Evolutionary conservation across 2,329 filamentous ascomycete genomes (phyloP).

Genomic region (Drechslera avenae): DNA sequence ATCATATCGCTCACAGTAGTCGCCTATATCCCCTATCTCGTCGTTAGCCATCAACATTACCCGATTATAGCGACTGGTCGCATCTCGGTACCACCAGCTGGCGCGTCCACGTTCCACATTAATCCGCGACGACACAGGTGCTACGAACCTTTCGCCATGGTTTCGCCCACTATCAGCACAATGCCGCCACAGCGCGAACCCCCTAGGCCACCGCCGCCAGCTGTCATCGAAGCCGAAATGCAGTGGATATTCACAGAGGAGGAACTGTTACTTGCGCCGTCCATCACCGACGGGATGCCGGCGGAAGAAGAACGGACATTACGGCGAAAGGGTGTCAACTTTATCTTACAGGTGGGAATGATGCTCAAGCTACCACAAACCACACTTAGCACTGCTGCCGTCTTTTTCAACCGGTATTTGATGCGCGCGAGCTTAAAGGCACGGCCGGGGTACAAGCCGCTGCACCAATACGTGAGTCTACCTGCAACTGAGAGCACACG

Average conservation of each 20-base stretch:
- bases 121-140: not conserved
- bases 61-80: not conserved
- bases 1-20: not conserved
- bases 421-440: slow-evolving; percentile 86
- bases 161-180: slow-evolving; percentile 31
- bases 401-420: slow-evolving; percentile 95
- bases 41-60: not conserved
- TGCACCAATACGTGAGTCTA: slow-evolving; percentile 75
- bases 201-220: slow-evolving; percentile 47
- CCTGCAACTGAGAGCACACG: not conserved
- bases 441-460: slow-evolving; percentile 67
- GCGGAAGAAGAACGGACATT: slow-evolving; percentile 77
- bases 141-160: slow-evolving; percentile 28
- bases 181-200: slow-evolving; percentile 35
- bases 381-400: slow-evolving; percentile 86
- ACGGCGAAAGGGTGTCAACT: slow-evolving; percentile 91
- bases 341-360: slow-evolving; percentile 92
- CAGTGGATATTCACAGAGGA: slow-evolving; percentile 92
- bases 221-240: slow-evolving; percentile 61
- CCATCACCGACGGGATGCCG: slow-evolving; percentile 79
- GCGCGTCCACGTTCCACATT: not conserved
- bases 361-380: slow-evolving; percentile 90
- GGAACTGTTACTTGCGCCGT: slow-evolving; percentile 82
- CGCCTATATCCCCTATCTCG: not conserved
- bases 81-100: not conserved